Conservation (phyloP, 108 stramenopile species). For the Asterionellopsis glacialis region DNA sequence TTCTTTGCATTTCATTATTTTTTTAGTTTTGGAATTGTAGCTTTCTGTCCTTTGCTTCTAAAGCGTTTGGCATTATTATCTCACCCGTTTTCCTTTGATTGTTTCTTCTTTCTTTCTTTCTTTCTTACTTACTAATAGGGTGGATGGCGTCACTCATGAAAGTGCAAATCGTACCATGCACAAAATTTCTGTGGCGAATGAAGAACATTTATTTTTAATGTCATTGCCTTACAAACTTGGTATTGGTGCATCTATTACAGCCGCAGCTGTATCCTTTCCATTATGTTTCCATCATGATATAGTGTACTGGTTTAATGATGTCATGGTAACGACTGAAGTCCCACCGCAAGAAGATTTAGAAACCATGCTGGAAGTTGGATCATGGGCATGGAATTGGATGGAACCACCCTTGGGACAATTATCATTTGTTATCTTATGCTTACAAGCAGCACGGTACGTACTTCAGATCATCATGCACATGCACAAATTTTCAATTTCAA, state of each 20-base stretch:
- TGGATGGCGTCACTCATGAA: too few relatives aligned
- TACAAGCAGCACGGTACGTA: conserved; percentile 66
- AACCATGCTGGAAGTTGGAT: conserved; percentile 74
- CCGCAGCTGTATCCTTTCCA: conserved; percentile 51
- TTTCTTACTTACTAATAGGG: too few relatives aligned
- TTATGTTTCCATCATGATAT: conserved; percentile 64
- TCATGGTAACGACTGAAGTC: conserved; percentile 76
- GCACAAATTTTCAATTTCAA: background rate
- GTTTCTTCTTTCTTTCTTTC: too few relatives aligned
- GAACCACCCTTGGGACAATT: conserved; percentile 78
- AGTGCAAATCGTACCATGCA: too few relatives aligned
- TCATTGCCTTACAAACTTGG: conserved; percentile 67
- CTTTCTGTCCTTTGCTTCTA: too few relatives aligned
- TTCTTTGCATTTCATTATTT: too few relatives aligned
- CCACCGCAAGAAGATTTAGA: conserved; percentile 73
- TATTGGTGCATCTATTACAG: conserved; percentile 38
- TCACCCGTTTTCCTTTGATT: too few relatives aligned
- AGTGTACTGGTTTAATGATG: conserved; percentile 77
- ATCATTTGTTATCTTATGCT: conserved; percentile 70
- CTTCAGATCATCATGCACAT: too few relatives aligned
- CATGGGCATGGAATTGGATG: conserved; percentile 85
- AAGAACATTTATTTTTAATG: too few relatives aligned
- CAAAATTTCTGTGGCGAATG: too few relatives aligned
- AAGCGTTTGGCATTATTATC: too few relatives aligned
- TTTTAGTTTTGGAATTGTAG: too few relatives aligned